Evolutionary conservation across 805 yeast genomes (phyloP), one percentile per base, ranked within the genome.

Genomic region (Zygosaccharomyces rouxii): DNA sequence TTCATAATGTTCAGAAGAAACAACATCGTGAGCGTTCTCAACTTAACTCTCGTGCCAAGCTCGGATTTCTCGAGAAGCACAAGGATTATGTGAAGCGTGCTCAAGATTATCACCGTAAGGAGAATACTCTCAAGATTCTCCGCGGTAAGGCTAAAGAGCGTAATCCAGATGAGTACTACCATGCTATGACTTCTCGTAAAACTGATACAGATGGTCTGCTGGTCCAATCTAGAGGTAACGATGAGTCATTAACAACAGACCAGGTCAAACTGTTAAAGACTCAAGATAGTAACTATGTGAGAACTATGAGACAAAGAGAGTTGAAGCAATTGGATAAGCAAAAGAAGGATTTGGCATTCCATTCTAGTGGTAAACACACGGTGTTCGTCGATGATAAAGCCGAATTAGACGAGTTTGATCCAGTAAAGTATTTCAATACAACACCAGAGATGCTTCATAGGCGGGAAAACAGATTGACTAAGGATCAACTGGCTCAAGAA

Each of bases 21-120:
- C 98, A 94, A 73, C 99, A 94, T 63, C 75, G 89, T 50, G 99
- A 94, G 72, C 80, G 99, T 60, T 79, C 96, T 5, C 99, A 94
- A 69, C 86, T 92, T 1, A 74, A 73, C 41, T 82, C 78, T 39
- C 76, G 99, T 49, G 72, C 79, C 58, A 78, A 78, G 63, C 81
- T 77, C 68, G 99, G 99, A 37, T 80, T 90, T 30, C 75, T 94
- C 39, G 99, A 94, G 70, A 94, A 94, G 77, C 94, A 94, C 74
- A 85, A 86, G 67, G 95, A 86, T 65, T 86, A 86, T 64, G 78
- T 73, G 55, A 79, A 80, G 40, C 78, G 89, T 57, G 92, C 97
- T 0, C 73, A 70, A 49, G 84, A 82, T 56, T 81, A 66, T 56
- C 86, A 82, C 58, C 67, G 70, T 53, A 81, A 81, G 56, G 79